A percentile compares a stretch with the other conserved stretches of the same genome.
Evolutionary conservation across 768 basidiomycete genomes (phyloP).

Genomic region (Gyrodon lividus): DNA sequence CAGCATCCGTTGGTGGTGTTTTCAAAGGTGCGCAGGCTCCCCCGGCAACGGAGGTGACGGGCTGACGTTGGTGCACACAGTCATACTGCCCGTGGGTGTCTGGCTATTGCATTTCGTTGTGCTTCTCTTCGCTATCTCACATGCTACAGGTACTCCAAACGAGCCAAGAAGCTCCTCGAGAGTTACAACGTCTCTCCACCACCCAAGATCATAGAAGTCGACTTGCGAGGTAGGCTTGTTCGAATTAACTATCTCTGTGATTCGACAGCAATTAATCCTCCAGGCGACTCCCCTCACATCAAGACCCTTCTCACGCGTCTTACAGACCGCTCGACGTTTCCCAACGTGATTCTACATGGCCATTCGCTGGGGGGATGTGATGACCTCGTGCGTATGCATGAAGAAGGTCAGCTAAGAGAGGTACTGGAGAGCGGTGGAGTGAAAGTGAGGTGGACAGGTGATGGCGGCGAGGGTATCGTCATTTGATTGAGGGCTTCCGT

Average conservation of each 20-base stretch:
- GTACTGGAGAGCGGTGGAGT: slow-evolving; percentile 51
- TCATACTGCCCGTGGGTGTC: slow-evolving; percentile 71
- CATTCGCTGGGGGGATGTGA: slow-evolving; percentile 67
- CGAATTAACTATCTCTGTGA: background rate
- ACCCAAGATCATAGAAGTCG: slow-evolving; percentile 74
- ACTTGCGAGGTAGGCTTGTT: slow-evolving; percentile 53
- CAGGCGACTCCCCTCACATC: slow-evolving; percentile 62
- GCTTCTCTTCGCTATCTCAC: background rate
- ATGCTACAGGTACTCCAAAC: slow-evolving; percentile 27
- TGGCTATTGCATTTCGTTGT: background rate
- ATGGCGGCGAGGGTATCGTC: slow-evolving; percentile 1
- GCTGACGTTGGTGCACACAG: slow-evolving; percentile 32
- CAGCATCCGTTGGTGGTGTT: slow-evolving; percentile 72
- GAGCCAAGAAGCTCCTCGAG: slow-evolving; percentile 48
- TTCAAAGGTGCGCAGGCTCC: slow-evolving; percentile 61
- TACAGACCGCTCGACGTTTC: slow-evolving; percentile 69
- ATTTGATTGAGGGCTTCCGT: slow-evolving; percentile 1
- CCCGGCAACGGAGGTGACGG: too few species aligned
- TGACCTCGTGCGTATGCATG: slow-evolving; percentile 47
- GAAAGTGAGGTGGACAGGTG: slow-evolving; percentile 24
- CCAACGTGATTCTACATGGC: slow-evolving; percentile 69
- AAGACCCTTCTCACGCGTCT: slow-evolving; percentile 66
- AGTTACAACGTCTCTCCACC: slow-evolving; percentile 59
- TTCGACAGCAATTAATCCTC: background rate
- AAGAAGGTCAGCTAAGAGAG: slow-evolving; percentile 40